phyloP scores from a whole-genome alignment of 495 filamentous ascomycete genomes.

The Talaromyces proteolyticus region DNA sequence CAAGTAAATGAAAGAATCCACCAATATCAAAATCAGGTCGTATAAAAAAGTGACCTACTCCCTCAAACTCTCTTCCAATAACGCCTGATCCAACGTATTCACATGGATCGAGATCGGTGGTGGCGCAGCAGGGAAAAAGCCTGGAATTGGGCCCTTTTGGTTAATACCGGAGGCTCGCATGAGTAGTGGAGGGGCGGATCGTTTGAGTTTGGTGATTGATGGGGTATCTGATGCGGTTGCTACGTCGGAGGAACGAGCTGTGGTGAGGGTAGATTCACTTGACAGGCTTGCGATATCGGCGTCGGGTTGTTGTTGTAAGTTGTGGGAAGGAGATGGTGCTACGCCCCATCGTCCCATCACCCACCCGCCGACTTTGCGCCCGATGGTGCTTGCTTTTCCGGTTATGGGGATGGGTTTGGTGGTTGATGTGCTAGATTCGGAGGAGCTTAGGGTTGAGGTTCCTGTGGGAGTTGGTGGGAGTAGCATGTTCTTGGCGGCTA shows the following conservation, averaged over 20 bases:
- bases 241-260: constrained; percentile 3
- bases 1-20: no score
- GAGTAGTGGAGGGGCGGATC: no score
- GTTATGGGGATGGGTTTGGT: constrained; percentile 16
- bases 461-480: constrained; percentile 6
- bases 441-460: constrained; percentile 14
- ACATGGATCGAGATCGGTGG: constrained; percentile 27
- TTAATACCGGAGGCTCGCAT: constrained; percentile 31
- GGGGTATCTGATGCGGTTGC: constrained; percentile 7
- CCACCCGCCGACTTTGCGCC: constrained; percentile 49
- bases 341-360: constrained; percentile 50
- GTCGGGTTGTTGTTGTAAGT: constrained; percentile 7
- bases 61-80: constrained; percentile 35
- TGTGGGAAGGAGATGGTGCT: constrained; percentile 23
- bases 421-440: not conserved
- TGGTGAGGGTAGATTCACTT: constrained; percentile 7
- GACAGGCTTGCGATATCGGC: constrained; percentile 13
- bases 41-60: constrained; percentile 16
- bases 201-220: constrained; percentile 19
- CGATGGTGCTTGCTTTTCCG: constrained; percentile 26
- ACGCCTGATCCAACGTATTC: constrained; percentile 27
- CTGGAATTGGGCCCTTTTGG: constrained; percentile 41
- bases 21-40: not conserved
- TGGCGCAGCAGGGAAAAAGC: constrained; percentile 19
- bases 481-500: constrained; percentile 21